Base-by-base conservation (phyloP, 2,329 filamentous ascomycete genomes). In the Paramyrothecium roridum region DNA sequence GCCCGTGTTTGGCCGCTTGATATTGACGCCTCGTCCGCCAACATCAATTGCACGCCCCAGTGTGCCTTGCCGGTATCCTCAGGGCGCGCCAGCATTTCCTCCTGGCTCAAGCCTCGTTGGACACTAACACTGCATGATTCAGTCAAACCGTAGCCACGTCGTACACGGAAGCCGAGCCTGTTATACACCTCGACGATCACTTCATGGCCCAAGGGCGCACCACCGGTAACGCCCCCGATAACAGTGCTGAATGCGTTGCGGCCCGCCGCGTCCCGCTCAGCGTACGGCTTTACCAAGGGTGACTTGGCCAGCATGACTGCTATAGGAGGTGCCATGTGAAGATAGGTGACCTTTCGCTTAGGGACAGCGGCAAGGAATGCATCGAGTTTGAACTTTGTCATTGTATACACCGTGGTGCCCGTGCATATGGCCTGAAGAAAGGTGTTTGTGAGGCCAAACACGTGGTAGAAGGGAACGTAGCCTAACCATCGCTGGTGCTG, bases 111-210 rank as follows among this genome's bases (percentile, higher is more conserved):
- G 52, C 87, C 79, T 67, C 80, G 85, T 52, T 83, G 83, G 2
- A 86, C 73, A 3, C 84, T 74, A 1, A 86, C 81, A 63, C 86
- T 89, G 16, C 88, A 90, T 3, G 77, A 79, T 70, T 91, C 89
- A 13, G 87, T 90, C 82, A 91, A 87, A 1, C 89, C 89, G 79
- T 88, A 91, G 1, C 88, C 89, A 65, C 90, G 82, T 66, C 73
- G 60, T 11, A 75, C 59, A 2, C 69, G 63, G 62, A 78, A 72
- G 66, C 84, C 87, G 23, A 85, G 70, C 23, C 75, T 75, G 64
- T 86, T 80, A 65, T 87, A 85, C 16, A 86, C 81, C 61, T 87
- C 82, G 34, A 75, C 75, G 48, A 79, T 79, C 13, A 83, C 75
- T 60, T 86, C 79, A 47, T 75, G 74, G 1, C 77, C 76, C 3